phyloP scores from a whole-genome alignment of 2,329 filamentous ascomycete species.

The Chrysosporium queenslandicum region DNA sequence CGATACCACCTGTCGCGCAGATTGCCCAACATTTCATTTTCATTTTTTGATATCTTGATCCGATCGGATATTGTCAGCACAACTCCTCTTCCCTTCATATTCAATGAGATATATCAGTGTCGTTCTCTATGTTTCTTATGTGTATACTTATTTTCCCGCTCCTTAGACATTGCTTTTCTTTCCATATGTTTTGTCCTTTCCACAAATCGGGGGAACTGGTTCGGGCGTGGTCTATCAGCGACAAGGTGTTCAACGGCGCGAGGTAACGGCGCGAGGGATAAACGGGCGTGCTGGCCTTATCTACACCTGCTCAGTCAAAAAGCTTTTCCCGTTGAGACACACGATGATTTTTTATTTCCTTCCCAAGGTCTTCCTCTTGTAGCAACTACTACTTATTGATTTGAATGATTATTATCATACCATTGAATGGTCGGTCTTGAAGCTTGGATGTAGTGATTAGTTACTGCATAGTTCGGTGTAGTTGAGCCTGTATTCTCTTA shows the following conservation, averaged over 20 bases:
- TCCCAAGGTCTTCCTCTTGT: not conserved
- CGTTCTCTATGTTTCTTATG: not conserved
- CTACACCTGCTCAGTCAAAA: not conserved
- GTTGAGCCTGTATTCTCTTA: too few species aligned
- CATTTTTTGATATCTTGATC: not conserved
- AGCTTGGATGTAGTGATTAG: too few species aligned
- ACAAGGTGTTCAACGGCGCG: conserved; percentile 9
- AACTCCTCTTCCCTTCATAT: not conserved
- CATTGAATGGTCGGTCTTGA: too few species aligned
- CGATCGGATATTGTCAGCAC: not conserved
- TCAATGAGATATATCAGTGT: not conserved
- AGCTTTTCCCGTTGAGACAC: not conserved
- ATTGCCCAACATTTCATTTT: conserved; percentile 3
- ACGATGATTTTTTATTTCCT: not conserved
- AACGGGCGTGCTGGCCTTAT: not conserved
- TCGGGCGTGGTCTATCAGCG: not conserved
- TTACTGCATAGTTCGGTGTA: too few species aligned
- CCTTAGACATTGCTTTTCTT: not conserved
- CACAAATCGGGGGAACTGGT: not conserved
- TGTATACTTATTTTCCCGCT: not conserved
- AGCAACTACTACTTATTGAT: too few species aligned
- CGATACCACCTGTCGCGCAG: not conserved
- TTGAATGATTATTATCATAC: too few species aligned
- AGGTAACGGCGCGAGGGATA: too few species aligned
- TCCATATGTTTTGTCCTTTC: not conserved